Base-by-base conservation (phyloP, 1,284 basidiomycete species). In the Sporisorium sorghi region DNA sequence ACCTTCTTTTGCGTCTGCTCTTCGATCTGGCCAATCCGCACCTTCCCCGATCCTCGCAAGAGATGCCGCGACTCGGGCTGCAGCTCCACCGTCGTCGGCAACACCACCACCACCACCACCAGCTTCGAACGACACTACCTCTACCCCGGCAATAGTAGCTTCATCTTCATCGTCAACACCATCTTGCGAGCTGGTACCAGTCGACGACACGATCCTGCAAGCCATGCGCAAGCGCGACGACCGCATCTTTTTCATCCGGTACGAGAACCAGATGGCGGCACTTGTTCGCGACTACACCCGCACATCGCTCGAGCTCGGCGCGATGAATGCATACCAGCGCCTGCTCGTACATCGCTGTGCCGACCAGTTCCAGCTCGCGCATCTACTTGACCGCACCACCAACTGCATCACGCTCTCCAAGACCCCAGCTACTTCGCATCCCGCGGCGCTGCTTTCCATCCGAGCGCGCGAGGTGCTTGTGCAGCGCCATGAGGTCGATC, bases 261-360 rank as follows among this genome's bases (percentile, higher is more conserved):
- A 76, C 46, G 78, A 78, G 52, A 64, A 65, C 23, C 71, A 80
- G 44, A 78, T 80, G 69, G 49, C 59, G 15, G 61, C 37, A 5
- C 66, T 75, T 23, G 62, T 80, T 12, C 52, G 54, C 14, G 71
- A 72, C 28, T 1, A 47, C 2, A 14, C 63, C 24, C 57, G 65
- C 14, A 46, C 50, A 19, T 46, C 19, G 14, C 62, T 69, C 57
- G 71, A 77, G n/a, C 67, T 80, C 10, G 74, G 74, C 15, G 51
- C 76, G 3, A 80, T 80, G 78, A 80, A 80, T 50, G 49, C 78
- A 14, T 80, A 78, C 28, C 78, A 80, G 57, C 70, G 78, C 1
- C 61, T 80, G 5, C 70, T 80, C 32, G 51, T 74, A 6, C 76
- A 78, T 50, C 57, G 68, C 14, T 75, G 73, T 26, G 78, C 78